phyloP scores from a whole-genome alignment of 2,329 filamentous ascomycete species.

The Corinectria fuckeliana region DNA sequence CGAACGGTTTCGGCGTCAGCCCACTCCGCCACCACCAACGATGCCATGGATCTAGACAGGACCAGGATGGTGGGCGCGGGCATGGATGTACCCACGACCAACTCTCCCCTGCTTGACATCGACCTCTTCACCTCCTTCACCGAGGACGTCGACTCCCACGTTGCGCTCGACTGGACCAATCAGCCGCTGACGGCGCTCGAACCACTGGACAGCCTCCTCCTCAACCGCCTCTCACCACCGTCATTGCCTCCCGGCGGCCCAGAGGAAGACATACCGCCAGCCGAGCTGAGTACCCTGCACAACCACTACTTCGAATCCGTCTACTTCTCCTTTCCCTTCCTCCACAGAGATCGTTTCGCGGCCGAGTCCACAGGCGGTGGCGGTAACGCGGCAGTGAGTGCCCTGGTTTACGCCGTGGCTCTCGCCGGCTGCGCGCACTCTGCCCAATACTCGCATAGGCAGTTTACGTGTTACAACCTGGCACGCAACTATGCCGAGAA shows the following conservation, averaged over 20 bases:
- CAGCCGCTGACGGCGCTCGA: not conserved
- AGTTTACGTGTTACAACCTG: not conserved
- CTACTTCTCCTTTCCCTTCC: conserved; percentile 14
- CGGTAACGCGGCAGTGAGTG: not conserved
- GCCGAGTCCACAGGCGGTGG: not conserved
- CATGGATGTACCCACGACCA: not conserved
- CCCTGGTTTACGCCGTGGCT: conserved; percentile 11
- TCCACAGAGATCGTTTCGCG: conserved; percentile 13
- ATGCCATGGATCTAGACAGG: not conserved
- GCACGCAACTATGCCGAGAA: not conserved
- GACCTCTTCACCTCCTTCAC: not conserved
- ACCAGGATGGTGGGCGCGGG: not conserved
- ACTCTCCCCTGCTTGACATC: not conserved
- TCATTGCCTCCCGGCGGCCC: not conserved
- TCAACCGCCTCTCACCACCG: not conserved
- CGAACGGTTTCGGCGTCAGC: not conserved
- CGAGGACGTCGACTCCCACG: not conserved
- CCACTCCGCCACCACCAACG: not conserved
- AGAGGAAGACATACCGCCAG: not conserved
- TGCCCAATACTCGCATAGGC: not conserved
- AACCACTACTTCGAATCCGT: conserved; percentile 4
- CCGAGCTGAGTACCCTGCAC: conserved; percentile 2
- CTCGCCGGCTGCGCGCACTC: conserved; percentile 15
- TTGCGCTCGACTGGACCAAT: not conserved
- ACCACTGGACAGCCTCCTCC: not conserved